phyloP scores from a whole-genome alignment of 2,329 filamentous ascomycete genomes.

The Neonectria neomacrospora region DNA sequence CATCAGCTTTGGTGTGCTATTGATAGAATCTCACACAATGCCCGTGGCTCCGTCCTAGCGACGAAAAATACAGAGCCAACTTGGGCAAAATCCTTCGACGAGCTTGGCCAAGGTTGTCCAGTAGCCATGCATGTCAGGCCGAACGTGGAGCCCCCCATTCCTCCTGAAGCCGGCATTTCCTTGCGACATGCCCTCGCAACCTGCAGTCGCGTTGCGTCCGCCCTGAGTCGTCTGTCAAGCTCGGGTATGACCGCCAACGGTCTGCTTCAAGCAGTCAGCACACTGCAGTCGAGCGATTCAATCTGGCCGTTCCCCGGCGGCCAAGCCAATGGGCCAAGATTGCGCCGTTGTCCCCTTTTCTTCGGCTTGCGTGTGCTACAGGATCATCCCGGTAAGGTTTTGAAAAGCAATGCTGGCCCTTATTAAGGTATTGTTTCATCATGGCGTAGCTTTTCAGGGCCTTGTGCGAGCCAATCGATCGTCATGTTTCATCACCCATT shows the following conservation, averaged over 20 bases:
- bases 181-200: conserved; percentile 28
- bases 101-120: conserved; percentile 3
- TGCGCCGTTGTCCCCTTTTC: conserved; percentile 12
- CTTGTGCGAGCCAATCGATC: conserved; percentile 38
- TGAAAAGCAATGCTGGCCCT: conserved; percentile 31
- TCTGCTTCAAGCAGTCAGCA: conserved; percentile 21
- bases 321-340: conserved; percentile 9
- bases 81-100: conserved; percentile 19
- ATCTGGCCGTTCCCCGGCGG: conserved; percentile 3
- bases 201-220: conserved; percentile 34
- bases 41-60: conserved; percentile 23
- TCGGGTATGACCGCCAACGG: conserved; percentile 30
- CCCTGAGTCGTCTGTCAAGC: conserved; percentile 24
- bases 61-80: conserved; percentile 9
- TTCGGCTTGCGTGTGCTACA: conserved; percentile 3
- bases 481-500: conserved; percentile 38
- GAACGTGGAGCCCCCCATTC: conserved; percentile 20
- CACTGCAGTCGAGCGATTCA: conserved; percentile 11
- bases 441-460: conserved; percentile 36
- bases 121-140: conserved; percentile 37
- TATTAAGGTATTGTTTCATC: conserved; percentile 37
- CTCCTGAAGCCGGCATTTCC: conserved; percentile 27
- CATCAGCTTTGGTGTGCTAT: conserved; percentile 33
- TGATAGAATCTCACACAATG: conserved; percentile 27
- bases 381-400: conserved; percentile 9